Conservation (phyloP, 2,329 filamentous ascomycete genomes). For the Thelonectria blattea region DNA sequence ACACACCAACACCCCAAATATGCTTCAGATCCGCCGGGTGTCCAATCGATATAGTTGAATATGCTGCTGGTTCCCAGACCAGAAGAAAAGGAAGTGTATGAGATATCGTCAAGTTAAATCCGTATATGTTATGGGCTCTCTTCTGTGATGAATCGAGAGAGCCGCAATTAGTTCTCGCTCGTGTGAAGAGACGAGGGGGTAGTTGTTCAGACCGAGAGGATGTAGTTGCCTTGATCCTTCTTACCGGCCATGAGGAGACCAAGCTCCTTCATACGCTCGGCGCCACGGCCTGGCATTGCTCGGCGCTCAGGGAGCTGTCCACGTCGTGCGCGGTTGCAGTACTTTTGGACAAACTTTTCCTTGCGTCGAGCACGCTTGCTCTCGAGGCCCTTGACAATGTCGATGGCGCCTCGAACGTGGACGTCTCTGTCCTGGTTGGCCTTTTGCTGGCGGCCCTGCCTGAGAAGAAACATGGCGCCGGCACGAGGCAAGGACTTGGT, state of each 20-base stretch:
- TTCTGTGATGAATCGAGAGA: background rate
- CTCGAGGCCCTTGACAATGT: constrained; percentile 96
- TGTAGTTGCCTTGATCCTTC: constrained; percentile 74
- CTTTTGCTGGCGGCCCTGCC: constrained; percentile 50
- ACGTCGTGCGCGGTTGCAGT: constrained; percentile 82
- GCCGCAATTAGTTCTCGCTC: background rate
- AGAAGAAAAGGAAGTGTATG: background rate
- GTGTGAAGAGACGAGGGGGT: background rate
- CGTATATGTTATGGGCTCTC: constrained; percentile 4
- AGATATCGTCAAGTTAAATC: constrained; percentile 15
- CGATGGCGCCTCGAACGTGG: constrained; percentile 90
- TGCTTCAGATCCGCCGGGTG: constrained; percentile 14
- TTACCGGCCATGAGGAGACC: constrained; percentile 89
- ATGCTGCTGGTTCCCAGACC: constrained; percentile 3
- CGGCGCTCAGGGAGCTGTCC: constrained; percentile 66
- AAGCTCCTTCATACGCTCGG: constrained; percentile 83
- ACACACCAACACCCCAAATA: constrained; percentile 28
- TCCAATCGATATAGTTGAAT: constrained; percentile 32
- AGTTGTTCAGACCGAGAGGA: constrained; percentile 69
- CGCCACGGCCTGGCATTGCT: constrained; percentile 82
- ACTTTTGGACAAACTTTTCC: constrained; percentile 90
- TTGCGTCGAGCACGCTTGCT: constrained; percentile 90
- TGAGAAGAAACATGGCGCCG: constrained; percentile 70
- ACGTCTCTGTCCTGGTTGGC: constrained; percentile 50
- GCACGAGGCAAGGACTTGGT: constrained; percentile 88